phyloP scores from a whole-genome alignment of 371 early-diverging fungal genomes.

The Mycotypha africana region DNA sequence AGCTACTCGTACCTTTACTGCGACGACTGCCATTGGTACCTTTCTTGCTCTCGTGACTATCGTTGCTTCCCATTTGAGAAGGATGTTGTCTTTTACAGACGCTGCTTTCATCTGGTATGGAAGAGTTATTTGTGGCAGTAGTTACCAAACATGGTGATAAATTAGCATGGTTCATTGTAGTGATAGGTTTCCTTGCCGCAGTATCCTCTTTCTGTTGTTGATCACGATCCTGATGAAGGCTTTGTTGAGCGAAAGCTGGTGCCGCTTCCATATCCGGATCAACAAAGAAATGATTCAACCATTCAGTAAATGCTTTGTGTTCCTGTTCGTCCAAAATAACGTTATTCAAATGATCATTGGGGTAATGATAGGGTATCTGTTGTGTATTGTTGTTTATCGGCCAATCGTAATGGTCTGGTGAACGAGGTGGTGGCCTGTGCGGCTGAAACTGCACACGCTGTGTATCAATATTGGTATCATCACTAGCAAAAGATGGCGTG shows the following conservation, averaged over 20 bases:
- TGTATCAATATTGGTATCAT: conserved; percentile 6
- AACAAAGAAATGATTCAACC: conserved; percentile 37
- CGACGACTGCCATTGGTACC: not conserved
- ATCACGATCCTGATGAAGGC: conserved; percentile 10
- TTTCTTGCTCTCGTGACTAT: too few species aligned
- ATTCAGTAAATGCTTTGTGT: conserved; percentile 35
- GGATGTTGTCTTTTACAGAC: conserved; percentile 5
- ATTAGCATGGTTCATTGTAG: too few species aligned
- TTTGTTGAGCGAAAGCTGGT: conserved; percentile 14
- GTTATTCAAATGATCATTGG: conserved; percentile 4
- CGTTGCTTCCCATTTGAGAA: too few species aligned
- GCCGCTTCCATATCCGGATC: conserved; percentile 30
- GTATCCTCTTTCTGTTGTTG: conserved; percentile 8
- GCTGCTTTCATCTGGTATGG: too few species aligned
- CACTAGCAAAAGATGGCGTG: conserved; percentile 1
- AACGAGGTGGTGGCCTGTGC: conserved; percentile 1
- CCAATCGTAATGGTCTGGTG: too few species aligned
- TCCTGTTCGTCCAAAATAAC: conserved; percentile 38
- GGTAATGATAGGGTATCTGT: too few species aligned
- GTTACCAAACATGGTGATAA: too few species aligned
- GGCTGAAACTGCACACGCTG: too few species aligned
- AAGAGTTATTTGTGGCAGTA: not conserved
- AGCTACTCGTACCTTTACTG: conserved; percentile 1
- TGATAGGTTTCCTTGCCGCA: conserved; percentile 2
- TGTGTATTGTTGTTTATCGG: not conserved